Evolutionary conservation across 2,329 filamentous ascomycete species (phyloP).

Genomic region (Aphanoascus verrucosus): DNA sequence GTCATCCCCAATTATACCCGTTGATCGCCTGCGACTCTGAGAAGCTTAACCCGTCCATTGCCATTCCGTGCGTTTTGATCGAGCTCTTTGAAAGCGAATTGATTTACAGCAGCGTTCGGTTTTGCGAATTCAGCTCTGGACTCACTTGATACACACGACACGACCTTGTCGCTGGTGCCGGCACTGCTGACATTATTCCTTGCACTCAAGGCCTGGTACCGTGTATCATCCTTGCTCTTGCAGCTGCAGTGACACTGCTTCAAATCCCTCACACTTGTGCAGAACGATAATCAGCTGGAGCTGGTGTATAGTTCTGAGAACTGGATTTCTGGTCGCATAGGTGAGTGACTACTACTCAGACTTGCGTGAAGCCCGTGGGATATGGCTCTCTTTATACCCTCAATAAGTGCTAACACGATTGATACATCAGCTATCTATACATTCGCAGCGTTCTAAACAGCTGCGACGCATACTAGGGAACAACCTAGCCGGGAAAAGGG

Average conservation of each 20-base stretch:
- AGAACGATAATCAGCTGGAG: background rate
- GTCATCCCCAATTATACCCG: no score
- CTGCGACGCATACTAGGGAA: background rate
- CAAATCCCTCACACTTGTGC: background rate
- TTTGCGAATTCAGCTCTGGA: background rate
- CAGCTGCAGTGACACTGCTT: background rate
- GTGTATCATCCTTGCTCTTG: slow-evolving; percentile 1
- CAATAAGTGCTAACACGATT: background rate
- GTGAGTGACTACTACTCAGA: background rate
- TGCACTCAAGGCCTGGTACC: background rate
- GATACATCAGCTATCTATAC: background rate
- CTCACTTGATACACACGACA: background rate
- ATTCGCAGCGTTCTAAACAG: background rate
- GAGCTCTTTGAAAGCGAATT: background rate
- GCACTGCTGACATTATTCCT: slow-evolving; percentile 2
- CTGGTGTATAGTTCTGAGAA: background rate
- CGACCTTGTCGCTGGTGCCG: slow-evolving; percentile 3
- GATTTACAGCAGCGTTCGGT: background rate
- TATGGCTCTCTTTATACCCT: background rate
- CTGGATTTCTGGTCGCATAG: background rate
- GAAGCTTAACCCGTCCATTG: no score
- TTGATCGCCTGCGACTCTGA: no score
- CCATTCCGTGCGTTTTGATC: background rate
- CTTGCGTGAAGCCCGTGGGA: background rate
- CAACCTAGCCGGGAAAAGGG: background rate